phyloP scores from a whole-genome alignment of 2,329 filamentous ascomycete genomes.

The Pseudogymnoascus sp. region DNA sequence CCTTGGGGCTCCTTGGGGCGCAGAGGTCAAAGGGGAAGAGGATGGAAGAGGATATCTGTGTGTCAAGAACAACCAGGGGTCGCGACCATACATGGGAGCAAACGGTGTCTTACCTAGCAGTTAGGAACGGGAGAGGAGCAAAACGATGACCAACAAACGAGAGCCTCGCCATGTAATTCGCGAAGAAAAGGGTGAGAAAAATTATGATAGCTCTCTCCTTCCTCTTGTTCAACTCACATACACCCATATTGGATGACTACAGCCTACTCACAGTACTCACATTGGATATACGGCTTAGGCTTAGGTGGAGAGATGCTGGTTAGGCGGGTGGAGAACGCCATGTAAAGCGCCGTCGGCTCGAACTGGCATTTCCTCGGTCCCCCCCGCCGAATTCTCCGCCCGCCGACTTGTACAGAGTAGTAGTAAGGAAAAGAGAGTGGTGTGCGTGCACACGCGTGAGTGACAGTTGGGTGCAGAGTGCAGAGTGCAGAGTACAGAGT shows the following conservation, averaged over 20 bases:
- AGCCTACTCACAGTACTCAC: neutral
- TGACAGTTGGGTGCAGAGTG: neutral
- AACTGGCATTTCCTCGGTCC: conserved; percentile 1
- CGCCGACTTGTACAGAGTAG: neutral
- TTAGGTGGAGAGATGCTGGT: neutral
- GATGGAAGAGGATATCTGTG: neutral
- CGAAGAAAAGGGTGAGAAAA: too few species aligned
- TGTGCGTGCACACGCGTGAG: neutral
- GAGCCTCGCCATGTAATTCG: neutral
- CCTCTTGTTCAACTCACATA: neutral
- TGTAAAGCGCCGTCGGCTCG: neutral
- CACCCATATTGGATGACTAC: conserved; percentile 1
- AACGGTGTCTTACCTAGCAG: neutral
- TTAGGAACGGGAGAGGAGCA: neutral
- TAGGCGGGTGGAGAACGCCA: neutral
- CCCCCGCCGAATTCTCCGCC: conserved; percentile 1
- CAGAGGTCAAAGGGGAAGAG: neutral
- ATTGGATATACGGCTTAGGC: neutral
- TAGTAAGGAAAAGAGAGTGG: neutral
- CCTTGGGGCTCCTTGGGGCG: neutral
- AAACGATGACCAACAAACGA: neutral
- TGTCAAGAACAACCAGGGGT: conserved; percentile 5
- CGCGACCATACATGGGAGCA: neutral
- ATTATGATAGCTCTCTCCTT: neutral
- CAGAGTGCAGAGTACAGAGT: neutral